phyloP scores from a whole-genome alignment of 208 protist genomes.

The Trypanosoma lewisi region DNA sequence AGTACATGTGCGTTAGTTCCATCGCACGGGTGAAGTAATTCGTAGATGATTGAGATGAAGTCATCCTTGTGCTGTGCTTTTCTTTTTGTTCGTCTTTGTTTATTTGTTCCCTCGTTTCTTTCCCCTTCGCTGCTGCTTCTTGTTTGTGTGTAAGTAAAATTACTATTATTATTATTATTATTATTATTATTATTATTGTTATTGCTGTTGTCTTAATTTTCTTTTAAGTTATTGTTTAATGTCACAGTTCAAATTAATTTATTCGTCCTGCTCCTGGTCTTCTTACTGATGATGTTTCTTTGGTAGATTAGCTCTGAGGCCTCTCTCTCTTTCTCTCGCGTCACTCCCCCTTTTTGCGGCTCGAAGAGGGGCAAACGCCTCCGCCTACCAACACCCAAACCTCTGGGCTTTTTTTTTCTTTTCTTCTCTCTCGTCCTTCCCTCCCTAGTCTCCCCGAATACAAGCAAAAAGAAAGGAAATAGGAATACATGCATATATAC shows the following conservation, averaged over 20 bases:
- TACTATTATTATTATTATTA: conserved; percentile 13
- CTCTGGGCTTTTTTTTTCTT: too few species aligned
- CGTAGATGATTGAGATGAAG: conserved; percentile 13
- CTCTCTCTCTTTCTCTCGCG: too few species aligned
- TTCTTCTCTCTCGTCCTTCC: too few species aligned
- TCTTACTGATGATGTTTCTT: too few species aligned
- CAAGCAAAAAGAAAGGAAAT: conserved; percentile 14
- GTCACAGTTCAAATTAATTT: too few species aligned
- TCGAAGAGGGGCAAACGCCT: too few species aligned
- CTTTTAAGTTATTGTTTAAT: neutral
- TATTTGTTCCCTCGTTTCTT: neutral
- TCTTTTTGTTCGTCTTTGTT: conserved; percentile 14
- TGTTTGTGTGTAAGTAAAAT: neutral
- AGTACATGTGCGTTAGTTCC: conserved; percentile 54
- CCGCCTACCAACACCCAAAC: too few species aligned
- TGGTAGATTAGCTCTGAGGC: too few species aligned
- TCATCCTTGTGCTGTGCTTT: neutral
- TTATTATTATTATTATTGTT: neutral
- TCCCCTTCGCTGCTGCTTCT: neutral
- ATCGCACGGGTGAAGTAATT: conserved; percentile 63
- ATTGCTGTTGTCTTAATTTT: neutral
- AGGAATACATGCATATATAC: neutral
- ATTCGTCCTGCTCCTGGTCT: too few species aligned
- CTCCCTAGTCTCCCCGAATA: too few species aligned
- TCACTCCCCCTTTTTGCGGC: too few species aligned